Evolutionary conservation across 1,284 basidiomycete genomes (phyloP).

Genomic region (Coriolopsis trogii): DNA sequence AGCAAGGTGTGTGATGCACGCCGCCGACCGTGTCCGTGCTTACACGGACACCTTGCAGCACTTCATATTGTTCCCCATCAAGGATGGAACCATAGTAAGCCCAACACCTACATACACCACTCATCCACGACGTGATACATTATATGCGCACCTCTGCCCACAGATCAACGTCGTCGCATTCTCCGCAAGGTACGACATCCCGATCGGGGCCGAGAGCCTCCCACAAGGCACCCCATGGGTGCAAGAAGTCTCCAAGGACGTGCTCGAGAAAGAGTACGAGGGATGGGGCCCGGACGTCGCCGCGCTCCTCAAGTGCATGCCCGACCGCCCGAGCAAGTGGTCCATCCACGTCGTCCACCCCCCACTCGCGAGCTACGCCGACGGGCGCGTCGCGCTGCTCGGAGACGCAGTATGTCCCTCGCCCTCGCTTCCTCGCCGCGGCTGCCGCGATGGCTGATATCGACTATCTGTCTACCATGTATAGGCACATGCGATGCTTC

Average conservation of each 20-base stretch:
- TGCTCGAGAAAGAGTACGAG: slow-evolving; percentile 47
- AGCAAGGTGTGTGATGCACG: slow-evolving; percentile 40
- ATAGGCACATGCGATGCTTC: slow-evolving; percentile 61
- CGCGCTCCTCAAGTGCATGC: slow-evolving; percentile 47
- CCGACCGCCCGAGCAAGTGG: slow-evolving; percentile 57
- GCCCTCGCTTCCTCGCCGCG: neutral
- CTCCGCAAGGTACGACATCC: slow-evolving; percentile 41
- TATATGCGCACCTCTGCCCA: no score
- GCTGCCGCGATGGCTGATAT: neutral
- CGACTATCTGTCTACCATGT: no score
- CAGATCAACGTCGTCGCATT: slow-evolving; percentile 62
- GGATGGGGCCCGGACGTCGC: slow-evolving; percentile 53
- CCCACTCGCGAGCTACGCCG: slow-evolving; percentile 49
- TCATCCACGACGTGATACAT: neutral
- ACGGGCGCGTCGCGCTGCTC: slow-evolving; percentile 52
- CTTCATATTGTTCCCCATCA: slow-evolving; percentile 58
- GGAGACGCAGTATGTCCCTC: slow-evolving; percentile 56
- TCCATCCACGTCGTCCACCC: slow-evolving; percentile 57
- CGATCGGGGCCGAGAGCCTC: slow-evolving; percentile 40
- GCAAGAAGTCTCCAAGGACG: slow-evolving; percentile 42
- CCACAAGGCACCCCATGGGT: slow-evolving; percentile 49
- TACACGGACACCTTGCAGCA: no score
- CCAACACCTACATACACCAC: neutral
- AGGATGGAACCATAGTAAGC: slow-evolving; percentile 41
- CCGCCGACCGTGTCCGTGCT: neutral